Base-by-base conservation (phyloP, 805 yeast genomes). In the Ogataea zsoltii region DNA sequence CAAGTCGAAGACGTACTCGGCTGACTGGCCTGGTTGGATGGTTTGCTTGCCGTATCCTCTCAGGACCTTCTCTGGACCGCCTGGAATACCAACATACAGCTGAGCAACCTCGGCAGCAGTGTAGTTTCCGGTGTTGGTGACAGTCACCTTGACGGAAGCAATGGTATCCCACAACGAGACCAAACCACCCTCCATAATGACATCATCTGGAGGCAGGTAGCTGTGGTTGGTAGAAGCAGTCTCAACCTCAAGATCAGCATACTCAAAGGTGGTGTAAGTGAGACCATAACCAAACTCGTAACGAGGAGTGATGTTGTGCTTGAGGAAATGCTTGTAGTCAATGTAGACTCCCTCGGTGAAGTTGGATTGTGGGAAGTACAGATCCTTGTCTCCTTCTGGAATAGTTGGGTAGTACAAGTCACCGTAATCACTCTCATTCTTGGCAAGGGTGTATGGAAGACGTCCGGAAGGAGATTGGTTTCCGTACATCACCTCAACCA, bases 241-340 rank as follows among this genome's bases (percentile, higher is more conserved):
- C 7, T 25, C 40, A 21, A 52, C 38, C 21, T 38, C 23, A 17
- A 50, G 42, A 41, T 67, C 63, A 30, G 54, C 47, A 12, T 69
- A 57, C 38, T 55, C 61, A 48, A 74, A 74, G 25, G 66, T 68
- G 3, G 84, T 69, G 57, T 78, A 81, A 1, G 84, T 76, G 37
- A 81, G 62, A 7, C 87, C 87, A 64, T 58, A 79, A 3, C 86
- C 87, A 61, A 82, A 82, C 49, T 79, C 84, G 57, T 62, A 82
- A 38, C 84, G 63, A 16, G 85, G 84, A 50, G 70, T 69, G 34
- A 80, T 75, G 44, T 75, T 71, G 49, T 75, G 70, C 57, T 76
- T 76, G 53, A 79, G 83, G 60, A 80, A 81, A 55, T 72, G 76
- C 39, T 79, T 65, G 65, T 82, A 82, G 58, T 80, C 87, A 42